These are phyloP conservation scores for Xylaria nigripes DNA, from an alignment of 495 filamentous ascomycete species.

Conservation along the genomic window DNA sequence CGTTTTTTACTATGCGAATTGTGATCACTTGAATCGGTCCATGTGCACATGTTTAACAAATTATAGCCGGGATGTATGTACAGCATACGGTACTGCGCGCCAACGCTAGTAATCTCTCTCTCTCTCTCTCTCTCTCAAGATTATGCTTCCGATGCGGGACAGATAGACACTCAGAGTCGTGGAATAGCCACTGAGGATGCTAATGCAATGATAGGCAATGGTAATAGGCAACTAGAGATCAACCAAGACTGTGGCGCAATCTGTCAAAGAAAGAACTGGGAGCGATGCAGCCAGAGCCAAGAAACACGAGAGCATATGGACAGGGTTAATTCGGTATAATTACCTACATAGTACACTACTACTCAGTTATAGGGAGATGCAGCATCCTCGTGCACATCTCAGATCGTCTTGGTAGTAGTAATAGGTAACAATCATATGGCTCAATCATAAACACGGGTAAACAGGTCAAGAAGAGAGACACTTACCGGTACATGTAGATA, in stretches of 20 bases:
- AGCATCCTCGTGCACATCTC: not conserved
- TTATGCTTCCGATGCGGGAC: not conserved
- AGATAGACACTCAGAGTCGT: not conserved
- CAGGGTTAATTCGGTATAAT: not conserved
- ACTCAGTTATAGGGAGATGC: not conserved
- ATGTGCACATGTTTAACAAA: not conserved
- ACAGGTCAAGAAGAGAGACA: no score
- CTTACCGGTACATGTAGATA: no score
- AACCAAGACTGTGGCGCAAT: not conserved
- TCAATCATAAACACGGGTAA: no score
- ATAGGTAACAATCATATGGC: no score
- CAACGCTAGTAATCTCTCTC: not conserved
- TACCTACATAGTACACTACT: not conserved
- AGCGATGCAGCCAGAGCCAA: not conserved
- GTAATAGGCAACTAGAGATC: not conserved
- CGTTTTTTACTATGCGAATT: not conserved
- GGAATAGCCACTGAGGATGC: not conserved
- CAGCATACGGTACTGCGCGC: not conserved
- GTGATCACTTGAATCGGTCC: not conserved
- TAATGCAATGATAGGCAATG: not conserved
- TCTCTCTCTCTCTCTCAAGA: no score
- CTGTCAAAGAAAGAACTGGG: not conserved
- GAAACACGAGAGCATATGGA: not conserved
- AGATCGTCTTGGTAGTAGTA: not conserved
- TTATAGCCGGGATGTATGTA: not conserved